Percentiles rank a stretch among this genome's conserved stretches.
phyloP scores from a whole-genome alignment of 108 stramenopile genomes.

The Fistulifera pelliculosa region DNA sequence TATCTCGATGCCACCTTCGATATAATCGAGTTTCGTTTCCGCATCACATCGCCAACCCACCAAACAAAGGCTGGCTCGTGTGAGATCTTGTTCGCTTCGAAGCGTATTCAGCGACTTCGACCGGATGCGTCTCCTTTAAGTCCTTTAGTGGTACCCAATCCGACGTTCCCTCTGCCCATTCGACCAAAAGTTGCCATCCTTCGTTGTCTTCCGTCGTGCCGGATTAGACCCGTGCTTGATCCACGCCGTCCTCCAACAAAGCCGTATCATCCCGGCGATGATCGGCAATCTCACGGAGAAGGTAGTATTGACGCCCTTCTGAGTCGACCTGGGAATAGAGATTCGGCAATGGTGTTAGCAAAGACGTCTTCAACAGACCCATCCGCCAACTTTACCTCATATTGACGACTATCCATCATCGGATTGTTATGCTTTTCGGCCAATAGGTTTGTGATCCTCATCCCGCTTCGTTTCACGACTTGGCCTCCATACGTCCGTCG shows the following conservation, averaged over 20 bases:
- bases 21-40: constrained; percentile 19
- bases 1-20: constrained; percentile 1
- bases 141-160: constrained; percentile 12
- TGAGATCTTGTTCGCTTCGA: constrained; percentile 7
- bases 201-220: constrained; percentile 21
- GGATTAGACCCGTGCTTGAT: not conserved
- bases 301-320: constrained; percentile 3
- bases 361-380: constrained; percentile 15
- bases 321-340: constrained; percentile 13
- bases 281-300: constrained; percentile 22
- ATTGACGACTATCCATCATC: constrained; percentile 19
- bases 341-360: constrained; percentile 29
- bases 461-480: constrained; percentile 17
- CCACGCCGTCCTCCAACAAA: not conserved
- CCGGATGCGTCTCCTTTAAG: constrained; percentile 19
- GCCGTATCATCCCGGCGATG: constrained; percentile 15
- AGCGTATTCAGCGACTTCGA: constrained; percentile 20
- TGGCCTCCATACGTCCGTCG: constrained; percentile 7
- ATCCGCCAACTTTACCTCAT: constrained; percentile 31
- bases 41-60: constrained; percentile 33
- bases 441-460: constrained; percentile 23
- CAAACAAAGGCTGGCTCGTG: constrained; percentile 27
- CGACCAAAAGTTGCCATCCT: constrained; percentile 38
- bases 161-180: constrained; percentile 26
- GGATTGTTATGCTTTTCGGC: constrained; percentile 16